Conservation (phyloP, 768 basidiomycete species). For the Lactarius indigo region DNA sequence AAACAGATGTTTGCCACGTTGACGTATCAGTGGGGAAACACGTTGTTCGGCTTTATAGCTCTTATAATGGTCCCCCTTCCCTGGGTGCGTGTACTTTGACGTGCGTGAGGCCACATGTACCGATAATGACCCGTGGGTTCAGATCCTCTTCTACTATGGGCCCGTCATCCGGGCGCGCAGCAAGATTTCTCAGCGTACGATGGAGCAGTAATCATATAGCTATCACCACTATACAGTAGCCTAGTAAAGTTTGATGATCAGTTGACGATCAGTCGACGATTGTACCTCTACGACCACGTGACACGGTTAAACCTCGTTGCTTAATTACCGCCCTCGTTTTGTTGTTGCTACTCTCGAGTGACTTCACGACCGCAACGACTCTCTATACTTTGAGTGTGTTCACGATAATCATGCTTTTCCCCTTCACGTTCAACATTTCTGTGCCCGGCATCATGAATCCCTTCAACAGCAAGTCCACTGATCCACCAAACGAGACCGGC, state of each 20-base stretch:
- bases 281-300: conserved; percentile 6
- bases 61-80: conserved; percentile 44
- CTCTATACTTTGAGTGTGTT: background rate
- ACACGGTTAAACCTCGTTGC: background rate
- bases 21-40: conserved; percentile 49
- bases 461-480: conserved; percentile 35
- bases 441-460: conserved; percentile 68
- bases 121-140: background rate
- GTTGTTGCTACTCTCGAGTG: background rate
- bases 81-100: conserved; percentile 33
- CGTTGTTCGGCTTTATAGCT: conserved; percentile 40
- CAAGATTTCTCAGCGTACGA: conserved; percentile 15
- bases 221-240: background rate
- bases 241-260: too few species aligned
- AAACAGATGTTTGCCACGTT: conserved; percentile 43
- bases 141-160: conserved; percentile 18
- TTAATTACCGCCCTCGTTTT: background rate
- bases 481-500: conserved; percentile 25
- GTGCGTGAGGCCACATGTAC: background rate
- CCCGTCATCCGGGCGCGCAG: conserved; percentile 11
- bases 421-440: conserved; percentile 67
- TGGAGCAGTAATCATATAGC: background rate
- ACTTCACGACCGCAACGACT: background rate
- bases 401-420: conserved; percentile 45
- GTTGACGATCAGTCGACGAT: background rate